Base-by-base conservation (phyloP, 2,329 filamentous ascomycete genomes). In the Macroventuria anomochaeta region DNA sequence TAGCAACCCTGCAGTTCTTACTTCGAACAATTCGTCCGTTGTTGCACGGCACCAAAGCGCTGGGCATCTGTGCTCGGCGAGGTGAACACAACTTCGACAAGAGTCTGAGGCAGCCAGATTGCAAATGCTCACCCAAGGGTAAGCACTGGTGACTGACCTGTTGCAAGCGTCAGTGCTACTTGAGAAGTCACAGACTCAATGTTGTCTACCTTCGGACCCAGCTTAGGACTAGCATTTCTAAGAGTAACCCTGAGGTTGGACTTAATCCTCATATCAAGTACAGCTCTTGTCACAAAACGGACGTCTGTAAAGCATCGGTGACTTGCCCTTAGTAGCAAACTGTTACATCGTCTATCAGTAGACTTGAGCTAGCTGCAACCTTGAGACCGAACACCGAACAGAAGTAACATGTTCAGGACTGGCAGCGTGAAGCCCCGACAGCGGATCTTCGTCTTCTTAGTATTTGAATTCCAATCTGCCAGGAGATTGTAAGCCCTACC, bases 11-110 rank as follows among this genome's bases (percentile, higher is more conserved):
- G 33, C 32, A 34, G 18, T 23, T 34, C 32, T 17, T 48, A 26
- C 23, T 36, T 48, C 28, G 12, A 34, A 39, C 46, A 25, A 48
- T 31, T 40, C 44, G 51, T 38, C 40, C 40, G 39, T 49, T 43
- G 31, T 43, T 36, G 39, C 41, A 48, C 40, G 33, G 40, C 29
- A 29, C 29, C 40, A 8, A 34, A 25, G 33, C 39, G 29, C 33
- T 48, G 28, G 28, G 18, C 7, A 31, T 17, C n/a, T 15, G 2
- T 25, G 21, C 10, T 46, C 51, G 31, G 37, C 51, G 51, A 54
- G 3, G 34, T 41, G 39, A n/a, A 36, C 21, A 33, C 44, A 7
- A 15, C 10, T 3, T 23, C 17, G 29, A 54, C 39, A 34, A 23
- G 34, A 17, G 17, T 39, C 23, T 26, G n/a, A n/a, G 21, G 8